Evolutionary conservation across 352 stramenopile genomes (phyloP).

Genomic region (Globisporangium perplexum): DNA sequence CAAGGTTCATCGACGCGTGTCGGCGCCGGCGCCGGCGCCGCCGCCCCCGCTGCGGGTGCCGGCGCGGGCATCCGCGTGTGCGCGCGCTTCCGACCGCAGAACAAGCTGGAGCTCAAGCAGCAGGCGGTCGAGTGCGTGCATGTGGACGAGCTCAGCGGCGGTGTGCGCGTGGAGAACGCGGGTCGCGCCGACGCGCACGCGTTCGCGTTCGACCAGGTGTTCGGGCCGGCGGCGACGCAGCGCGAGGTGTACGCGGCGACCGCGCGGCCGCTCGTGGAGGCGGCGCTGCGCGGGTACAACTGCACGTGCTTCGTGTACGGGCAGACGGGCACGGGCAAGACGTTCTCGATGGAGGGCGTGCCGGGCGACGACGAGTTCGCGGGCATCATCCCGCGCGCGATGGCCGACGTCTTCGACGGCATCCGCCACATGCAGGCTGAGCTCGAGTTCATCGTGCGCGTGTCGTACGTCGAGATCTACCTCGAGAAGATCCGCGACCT

Average conservation of each 20-base stretch:
- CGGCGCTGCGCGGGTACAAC: conserved; percentile 78
- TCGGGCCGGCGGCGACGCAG: conserved; percentile 49
- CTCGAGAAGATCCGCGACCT: conserved; percentile 98
- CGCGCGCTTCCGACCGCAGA: conserved; percentile 71
- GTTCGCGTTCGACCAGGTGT: conserved; percentile 77
- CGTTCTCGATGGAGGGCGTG: conserved; percentile 88
- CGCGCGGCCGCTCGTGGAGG: conserved; percentile 54
- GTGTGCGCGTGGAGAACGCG: conserved; percentile 20
- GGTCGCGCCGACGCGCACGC: conserved; percentile 27
- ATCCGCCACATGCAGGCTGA: conserved; percentile 66
- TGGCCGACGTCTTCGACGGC: conserved; percentile 61
- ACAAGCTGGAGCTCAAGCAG: conserved; percentile 69
- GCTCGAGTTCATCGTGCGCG: conserved; percentile 92
- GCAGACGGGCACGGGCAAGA: conserved; percentile 90
- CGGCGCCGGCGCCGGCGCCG: too few species aligned
- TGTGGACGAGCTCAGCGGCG: conserved; percentile 41
- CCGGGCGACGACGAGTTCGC: conserved; percentile 56
- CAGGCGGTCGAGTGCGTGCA: conserved; percentile 52
- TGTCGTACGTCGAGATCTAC: conserved; percentile 99
- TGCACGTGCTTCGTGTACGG: conserved; percentile 92
- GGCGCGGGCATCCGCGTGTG: conserved; percentile 58
- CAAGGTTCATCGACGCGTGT: neutral
- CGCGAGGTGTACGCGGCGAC: conserved; percentile 61
- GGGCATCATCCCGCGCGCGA: conserved; percentile 73
- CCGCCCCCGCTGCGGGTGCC: too few species aligned